Base-by-base conservation (phyloP, 1,284 basidiomycete species). In the Cryptococcus depauperatus region DNA sequence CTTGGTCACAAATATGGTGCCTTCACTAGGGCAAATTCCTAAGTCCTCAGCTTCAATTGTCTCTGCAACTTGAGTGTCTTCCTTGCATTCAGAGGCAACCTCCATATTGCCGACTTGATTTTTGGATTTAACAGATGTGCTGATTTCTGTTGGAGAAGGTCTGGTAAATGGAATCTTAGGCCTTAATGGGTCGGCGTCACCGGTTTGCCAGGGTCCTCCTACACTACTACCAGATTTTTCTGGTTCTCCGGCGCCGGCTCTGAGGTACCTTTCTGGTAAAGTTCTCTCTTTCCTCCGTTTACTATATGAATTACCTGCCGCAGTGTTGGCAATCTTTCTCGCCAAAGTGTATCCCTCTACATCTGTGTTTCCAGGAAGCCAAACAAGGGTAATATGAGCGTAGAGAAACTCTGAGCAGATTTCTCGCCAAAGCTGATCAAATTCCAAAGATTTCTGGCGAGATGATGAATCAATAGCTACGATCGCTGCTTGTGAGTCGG, bases 401-500 rank as follows among this genome's bases (percentile, higher is more conserved):
- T 57, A 46, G 8, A 63, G 46, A 39, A 58, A 66, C 8, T 68
- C 62, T 11, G 55, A 51, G 48, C 64, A 68, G 29, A 70, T 58
- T 2, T 57, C 56, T 14, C 62, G 54, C 62, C 64, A 69, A 18
- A 70, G 41, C 8, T 52, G 44, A 27, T 64, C 64, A 41, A 70
- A 68, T 28, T 60, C 55, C 23, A 66, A 38, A 8, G 62, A 59
- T 44, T 69, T 62, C 0, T 62, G 56, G 7, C 68, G 56, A 14
- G 61, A 61, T 0, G 57, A 64, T 11, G 69, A 68, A 50, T 71
- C 69, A 48, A 69, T 58, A 41, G 53, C 57, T 34, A 67, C 52
- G 23, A 71, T 65, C 10, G 69, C 69, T 4, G 67, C 67, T 30
- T 62, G 64, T 6, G 67, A 69, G 48, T 64, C 62, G 44, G 53